phyloP scores from a whole-genome alignment of 176 grass and related monocot species.

The Aegilops speltoides region DNA sequence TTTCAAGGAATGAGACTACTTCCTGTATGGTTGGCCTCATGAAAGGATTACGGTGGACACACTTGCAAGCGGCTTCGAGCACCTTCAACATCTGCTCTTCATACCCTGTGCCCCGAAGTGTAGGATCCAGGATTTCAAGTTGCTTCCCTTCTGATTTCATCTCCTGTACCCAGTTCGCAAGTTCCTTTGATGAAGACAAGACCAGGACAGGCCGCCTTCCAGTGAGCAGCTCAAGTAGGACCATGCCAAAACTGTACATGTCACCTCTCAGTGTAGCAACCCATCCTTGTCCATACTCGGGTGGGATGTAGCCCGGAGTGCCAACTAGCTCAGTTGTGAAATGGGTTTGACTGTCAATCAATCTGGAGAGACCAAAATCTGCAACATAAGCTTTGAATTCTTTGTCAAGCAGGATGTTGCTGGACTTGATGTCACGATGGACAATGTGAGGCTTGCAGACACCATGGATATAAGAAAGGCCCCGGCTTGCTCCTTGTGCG shows the following conservation, averaged over 20 bases:
- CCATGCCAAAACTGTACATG: constrained; percentile 80
- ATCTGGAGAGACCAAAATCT: constrained; percentile 77
- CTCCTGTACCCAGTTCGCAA: constrained; percentile 53
- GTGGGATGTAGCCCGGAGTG: constrained; percentile 80
- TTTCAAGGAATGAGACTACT: constrained; percentile 44
- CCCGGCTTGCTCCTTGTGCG: constrained; percentile 52
- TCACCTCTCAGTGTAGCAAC: constrained; percentile 75
- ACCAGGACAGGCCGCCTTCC: constrained; percentile 53
- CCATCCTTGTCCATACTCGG: constrained; percentile 70
- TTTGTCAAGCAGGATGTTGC: constrained; percentile 70
- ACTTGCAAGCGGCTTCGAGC: constrained; percentile 58
- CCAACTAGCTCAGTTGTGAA: constrained; percentile 77
- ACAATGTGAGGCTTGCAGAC: constrained; percentile 69
- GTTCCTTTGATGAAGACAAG: constrained; percentile 42
- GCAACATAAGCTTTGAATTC: constrained; percentile 61
- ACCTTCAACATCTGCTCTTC: constrained; percentile 65
- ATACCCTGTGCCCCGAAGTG: constrained; percentile 34
- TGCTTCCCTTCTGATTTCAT: constrained; percentile 47
- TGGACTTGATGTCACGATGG: constrained; percentile 89
- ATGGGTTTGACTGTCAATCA: constrained; percentile 69
- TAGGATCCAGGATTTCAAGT: constrained; percentile 46
- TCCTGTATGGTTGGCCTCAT: constrained; percentile 55
- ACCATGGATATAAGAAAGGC: constrained; percentile 69
- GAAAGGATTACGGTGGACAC: constrained; percentile 34
- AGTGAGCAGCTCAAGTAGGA: constrained; percentile 74